Conservation (phyloP, 2,329 filamentous ascomycete species). For the Colletotrichum lini region DNA sequence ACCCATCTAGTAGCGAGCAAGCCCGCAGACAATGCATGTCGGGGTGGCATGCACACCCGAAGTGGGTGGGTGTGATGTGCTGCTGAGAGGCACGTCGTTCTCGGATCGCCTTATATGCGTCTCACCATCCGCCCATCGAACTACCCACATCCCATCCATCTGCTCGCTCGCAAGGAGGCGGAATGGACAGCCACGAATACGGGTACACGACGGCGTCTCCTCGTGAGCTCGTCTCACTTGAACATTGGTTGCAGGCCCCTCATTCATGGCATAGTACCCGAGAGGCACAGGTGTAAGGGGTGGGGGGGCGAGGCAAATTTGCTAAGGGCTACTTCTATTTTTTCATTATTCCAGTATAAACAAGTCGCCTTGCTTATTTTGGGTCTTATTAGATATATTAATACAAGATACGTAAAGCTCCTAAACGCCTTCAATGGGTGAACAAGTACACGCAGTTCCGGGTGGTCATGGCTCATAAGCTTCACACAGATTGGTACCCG, state of each 20-base stretch:
- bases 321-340: not conserved
- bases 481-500: not conserved
- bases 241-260: too few species aligned
- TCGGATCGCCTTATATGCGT: not conserved
- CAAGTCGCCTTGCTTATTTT: not conserved
- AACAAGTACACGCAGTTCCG: not conserved
- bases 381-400: too few species aligned
- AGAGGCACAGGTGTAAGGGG: too few species aligned
- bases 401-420: not conserved
- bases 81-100: too few species aligned
- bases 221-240: too few species aligned
- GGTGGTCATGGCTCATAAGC: slow-evolving; percentile 32
- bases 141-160: too few species aligned
- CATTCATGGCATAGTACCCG: too few species aligned
- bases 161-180: not conserved
- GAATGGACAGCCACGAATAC: not conserved
- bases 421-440: slow-evolving; percentile 4
- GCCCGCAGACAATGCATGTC: not conserved
- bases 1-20: too few species aligned
- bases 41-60: too few species aligned
- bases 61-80: too few species aligned
- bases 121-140: not conserved
- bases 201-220: not conserved
- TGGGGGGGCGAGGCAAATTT: too few species aligned
- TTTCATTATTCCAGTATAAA: slow-evolving; percentile 19